Conservation (phyloP, 805 yeast genomes). For the Starmerella powellii region DNA sequence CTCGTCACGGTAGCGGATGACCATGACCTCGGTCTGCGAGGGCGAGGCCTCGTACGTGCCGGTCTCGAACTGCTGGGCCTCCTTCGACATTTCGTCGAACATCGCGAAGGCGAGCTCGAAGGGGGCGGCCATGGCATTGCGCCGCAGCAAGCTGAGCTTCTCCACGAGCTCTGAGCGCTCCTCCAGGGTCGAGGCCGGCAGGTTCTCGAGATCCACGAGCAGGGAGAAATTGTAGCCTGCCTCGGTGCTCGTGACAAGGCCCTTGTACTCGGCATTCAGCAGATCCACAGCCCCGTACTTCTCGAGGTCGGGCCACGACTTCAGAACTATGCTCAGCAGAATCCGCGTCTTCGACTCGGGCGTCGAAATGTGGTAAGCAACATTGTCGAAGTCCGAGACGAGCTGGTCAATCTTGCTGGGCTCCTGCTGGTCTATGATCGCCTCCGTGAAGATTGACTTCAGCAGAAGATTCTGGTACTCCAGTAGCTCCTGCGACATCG, state of each 20-base stretch:
- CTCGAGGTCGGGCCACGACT: conserved; percentile 62
- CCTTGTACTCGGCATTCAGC: conserved; percentile 38
- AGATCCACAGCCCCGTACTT: conserved; percentile 43
- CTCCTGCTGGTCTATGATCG: conserved; percentile 40
- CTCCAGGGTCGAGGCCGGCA: conserved; percentile 31
- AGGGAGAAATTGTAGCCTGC: conserved; percentile 73
- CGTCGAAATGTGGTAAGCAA: conserved; percentile 87
- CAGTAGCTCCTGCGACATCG: conserved; percentile 59
- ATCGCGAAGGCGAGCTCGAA: conserved; percentile 74
- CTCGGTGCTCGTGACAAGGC: conserved; percentile 48
- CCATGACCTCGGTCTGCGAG: conserved; percentile 46
- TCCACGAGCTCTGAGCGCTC: conserved; percentile 45
- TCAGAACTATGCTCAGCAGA: conserved; percentile 57
- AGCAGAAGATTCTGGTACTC: conserved; percentile 75
- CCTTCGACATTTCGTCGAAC: conserved; percentile 49
- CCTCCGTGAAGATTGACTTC: conserved; percentile 66
- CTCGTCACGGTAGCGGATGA: conserved; percentile 78
- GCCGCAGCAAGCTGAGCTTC: conserved; percentile 62
- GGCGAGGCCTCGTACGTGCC: conserved; percentile 32
- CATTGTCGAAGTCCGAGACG: conserved; percentile 89
- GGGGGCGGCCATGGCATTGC: conserved; percentile 85
- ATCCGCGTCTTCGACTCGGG: conserved; percentile 58
- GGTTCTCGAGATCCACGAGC: conserved; percentile 44
- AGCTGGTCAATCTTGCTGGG: conserved; percentile 60
- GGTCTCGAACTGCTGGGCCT: conserved; percentile 28